Conservation (phyloP, 108 stramenopile genomes). For the Skeletonema grethae region DNA sequence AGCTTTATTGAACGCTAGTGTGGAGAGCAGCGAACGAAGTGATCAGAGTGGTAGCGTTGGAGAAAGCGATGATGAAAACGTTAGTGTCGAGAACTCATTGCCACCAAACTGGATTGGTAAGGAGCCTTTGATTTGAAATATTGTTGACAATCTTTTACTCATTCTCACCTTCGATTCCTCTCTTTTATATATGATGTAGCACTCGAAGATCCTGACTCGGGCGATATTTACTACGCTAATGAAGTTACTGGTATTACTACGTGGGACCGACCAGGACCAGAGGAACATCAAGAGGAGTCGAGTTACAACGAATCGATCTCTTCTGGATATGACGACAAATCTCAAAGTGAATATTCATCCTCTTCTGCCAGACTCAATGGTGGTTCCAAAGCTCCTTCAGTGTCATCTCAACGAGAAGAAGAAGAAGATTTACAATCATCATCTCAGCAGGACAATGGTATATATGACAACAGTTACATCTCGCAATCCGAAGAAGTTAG, state of each 20-base stretch:
- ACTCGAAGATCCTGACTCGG: conserved; percentile 66
- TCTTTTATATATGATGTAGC: conserved; percentile 1
- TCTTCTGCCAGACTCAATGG: background rate
- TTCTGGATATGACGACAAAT: background rate
- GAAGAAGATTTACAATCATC: background rate
- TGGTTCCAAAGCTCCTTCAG: background rate
- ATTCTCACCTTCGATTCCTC: background rate
- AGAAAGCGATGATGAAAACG: background rate
- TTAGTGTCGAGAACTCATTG: background rate
- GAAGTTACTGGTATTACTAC: conserved; percentile 72
- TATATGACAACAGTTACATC: background rate
- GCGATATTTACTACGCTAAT: conserved; percentile 73
- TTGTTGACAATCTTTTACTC: background rate
- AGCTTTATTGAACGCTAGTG: background rate
- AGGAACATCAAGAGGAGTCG: background rate
- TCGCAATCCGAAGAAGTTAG: background rate
- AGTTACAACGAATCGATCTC: background rate
- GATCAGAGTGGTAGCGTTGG: background rate
- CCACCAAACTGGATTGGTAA: conserved; percentile 4
- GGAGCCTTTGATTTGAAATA: background rate
- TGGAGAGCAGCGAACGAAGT: background rate
- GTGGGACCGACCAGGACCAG: conserved; percentile 74
- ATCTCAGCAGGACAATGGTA: background rate
- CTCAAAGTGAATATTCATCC: background rate
- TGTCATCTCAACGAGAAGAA: background rate